These are phyloP conservation scores for Pyronema omphalodes DNA, from an alignment of 495 filamentous ascomycete genomes.

Conservation along the genomic window DNA sequence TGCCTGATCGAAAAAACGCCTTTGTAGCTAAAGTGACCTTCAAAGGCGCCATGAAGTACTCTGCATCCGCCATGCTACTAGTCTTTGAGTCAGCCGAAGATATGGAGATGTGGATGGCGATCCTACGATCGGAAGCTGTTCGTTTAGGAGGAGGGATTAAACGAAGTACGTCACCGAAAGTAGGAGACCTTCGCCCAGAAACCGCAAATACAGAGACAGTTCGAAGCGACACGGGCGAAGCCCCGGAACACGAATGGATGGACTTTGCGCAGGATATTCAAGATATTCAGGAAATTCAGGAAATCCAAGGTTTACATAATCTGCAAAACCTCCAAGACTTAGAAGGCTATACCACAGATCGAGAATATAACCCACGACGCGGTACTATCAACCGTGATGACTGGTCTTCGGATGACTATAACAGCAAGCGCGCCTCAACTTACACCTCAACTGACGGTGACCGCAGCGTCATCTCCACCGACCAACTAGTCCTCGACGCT, in stretches of 20 bases:
- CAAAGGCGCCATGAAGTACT: slow-evolving; percentile 39
- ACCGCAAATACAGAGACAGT: not conserved
- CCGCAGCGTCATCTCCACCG: slow-evolving; percentile 18
- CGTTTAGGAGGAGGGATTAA: slow-evolving; percentile 26
- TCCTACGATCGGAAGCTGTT: slow-evolving; percentile 30
- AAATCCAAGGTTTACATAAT: no score
- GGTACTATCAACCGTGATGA: slow-evolving; percentile 13
- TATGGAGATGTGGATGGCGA: slow-evolving; percentile 66
- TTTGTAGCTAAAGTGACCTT: slow-evolving; percentile 55
- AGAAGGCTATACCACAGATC: slow-evolving; percentile 7
- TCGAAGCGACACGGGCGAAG: slow-evolving; percentile 10
- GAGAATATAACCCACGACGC: slow-evolving; percentile 9
- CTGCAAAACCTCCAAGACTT: slow-evolving; percentile 4
- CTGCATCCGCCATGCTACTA: slow-evolving; percentile 53
- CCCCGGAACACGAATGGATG: slow-evolving; percentile 5
- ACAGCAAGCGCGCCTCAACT: slow-evolving; percentile 20
- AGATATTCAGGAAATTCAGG: not conserved
- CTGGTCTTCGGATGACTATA: slow-evolving; percentile 16
- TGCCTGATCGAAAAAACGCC: slow-evolving; percentile 33
- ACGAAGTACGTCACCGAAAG: not conserved
- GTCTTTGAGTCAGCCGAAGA: slow-evolving; percentile 64
- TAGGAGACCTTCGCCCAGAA: not conserved
- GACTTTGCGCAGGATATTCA: not conserved
- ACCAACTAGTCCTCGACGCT: slow-evolving; percentile 18
- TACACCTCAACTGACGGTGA: slow-evolving; percentile 19